Base-by-base conservation (phyloP, 176 grass and related monocot species). In the Metroxylon sagu region DNA sequence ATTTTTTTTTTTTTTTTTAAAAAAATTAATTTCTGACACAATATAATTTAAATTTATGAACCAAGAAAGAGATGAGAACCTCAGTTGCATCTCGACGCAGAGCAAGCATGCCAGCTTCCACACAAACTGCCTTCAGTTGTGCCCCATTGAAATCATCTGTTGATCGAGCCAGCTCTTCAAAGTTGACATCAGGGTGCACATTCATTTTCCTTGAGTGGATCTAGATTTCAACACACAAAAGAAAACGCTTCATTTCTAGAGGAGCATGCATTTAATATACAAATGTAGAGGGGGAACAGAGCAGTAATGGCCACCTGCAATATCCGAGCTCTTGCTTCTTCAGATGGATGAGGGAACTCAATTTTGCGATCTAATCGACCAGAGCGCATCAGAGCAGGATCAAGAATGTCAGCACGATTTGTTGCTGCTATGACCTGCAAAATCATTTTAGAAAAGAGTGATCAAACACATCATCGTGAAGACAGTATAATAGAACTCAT, bases 171-270 rank as follows among this genome's bases (percentile, higher is more conserved):
- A 96, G 30, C 83, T 90, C 92, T 71, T 96, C 87, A 19, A 96
- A 96, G 74, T 96, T 96, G 2, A 96, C 87, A 65, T 96, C 92
- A 35, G 83, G 86, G 50, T 90, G 58, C 7, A 96, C 86, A 60
- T 86, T 95, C 90, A 95, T 95, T 72, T 86, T 95, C 64, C 86
- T 90, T 4, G 86, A 84, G 67, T 95, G 90, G 19, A 95, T 95
- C 90, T 95, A 50, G 30, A 77, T 57, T 57, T 43, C 25, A 51
- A 16, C 18, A 23, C 27, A 73, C 18, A 63, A 16, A 69, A 59
- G 0, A 74, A 39, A 3, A 10, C 10, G 8, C 35, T 43, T 43
- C 8, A 10, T 43, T 43, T 43, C 35, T 43, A 43, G 35, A 12
- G 35, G 35, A 43, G 2, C 35, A 43, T 43, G 10, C 35, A 43